A percentile compares a stretch with the other conserved stretches of the same genome.
These are phyloP conservation scores for Tuber calosporum DNA, from an alignment of 495 filamentous ascomycete species.

Conservation along the genomic window DNA sequence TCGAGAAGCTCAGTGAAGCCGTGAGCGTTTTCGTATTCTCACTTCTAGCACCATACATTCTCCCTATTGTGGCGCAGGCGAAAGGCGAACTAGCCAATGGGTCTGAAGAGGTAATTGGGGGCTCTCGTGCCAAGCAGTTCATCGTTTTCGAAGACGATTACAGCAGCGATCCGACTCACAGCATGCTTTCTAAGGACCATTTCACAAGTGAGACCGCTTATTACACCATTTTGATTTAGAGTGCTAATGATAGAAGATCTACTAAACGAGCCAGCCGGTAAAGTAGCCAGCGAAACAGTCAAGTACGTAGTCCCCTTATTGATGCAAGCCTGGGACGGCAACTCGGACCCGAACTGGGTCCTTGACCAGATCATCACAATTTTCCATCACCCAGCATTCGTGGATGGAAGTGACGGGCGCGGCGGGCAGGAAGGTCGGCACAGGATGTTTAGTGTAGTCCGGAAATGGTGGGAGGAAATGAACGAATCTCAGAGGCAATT, in stretches of 20 bases:
- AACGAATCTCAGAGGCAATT: slow-evolving; percentile 53
- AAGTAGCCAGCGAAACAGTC: slow-evolving; percentile 66
- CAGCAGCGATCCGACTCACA: slow-evolving; percentile 75
- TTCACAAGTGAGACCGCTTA: slow-evolving; percentile 57
- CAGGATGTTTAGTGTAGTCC: slow-evolving; percentile 68
- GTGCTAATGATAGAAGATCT: slow-evolving; percentile 46
- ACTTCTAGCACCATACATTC: slow-evolving; percentile 72
- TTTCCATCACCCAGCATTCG: slow-evolving; percentile 79
- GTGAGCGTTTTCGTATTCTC: slow-evolving; percentile 80
- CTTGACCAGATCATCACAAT: slow-evolving; percentile 72
- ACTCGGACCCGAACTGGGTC: slow-evolving; percentile 59
- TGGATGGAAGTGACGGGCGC: slow-evolving; percentile 64
- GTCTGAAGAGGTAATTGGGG: slow-evolving; percentile 76
- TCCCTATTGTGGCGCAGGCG: slow-evolving; percentile 77
- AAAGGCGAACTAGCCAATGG: slow-evolving; percentile 76
- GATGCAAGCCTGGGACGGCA: slow-evolving; percentile 78
- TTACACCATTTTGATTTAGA: not conserved
- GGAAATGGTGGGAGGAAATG: slow-evolving; percentile 71
- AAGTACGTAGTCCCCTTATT: slow-evolving; percentile 79
- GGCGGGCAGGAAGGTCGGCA: slow-evolving; percentile 55
- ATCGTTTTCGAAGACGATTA: slow-evolving; percentile 75
- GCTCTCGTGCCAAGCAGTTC: slow-evolving; percentile 68
- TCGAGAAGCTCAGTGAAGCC: slow-evolving; percentile 72
- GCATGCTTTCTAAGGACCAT: slow-evolving; percentile 94
- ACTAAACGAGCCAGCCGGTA: slow-evolving; percentile 81